phyloP scores from a whole-genome alignment of 805 yeast species.

The Ogataea methylovora region DNA sequence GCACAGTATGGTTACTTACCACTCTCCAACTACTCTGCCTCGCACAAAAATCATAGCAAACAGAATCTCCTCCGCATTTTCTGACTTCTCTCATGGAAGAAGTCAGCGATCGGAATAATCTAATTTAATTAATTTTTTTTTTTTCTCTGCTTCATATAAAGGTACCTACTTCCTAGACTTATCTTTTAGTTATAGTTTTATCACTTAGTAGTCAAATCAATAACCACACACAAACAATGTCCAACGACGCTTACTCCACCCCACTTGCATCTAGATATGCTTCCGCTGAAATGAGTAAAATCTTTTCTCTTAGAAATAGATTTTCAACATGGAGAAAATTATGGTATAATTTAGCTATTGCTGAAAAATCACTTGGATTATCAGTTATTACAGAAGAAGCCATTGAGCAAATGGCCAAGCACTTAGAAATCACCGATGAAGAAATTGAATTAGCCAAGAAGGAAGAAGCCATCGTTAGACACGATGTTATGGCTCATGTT shows the following conservation, averaged over 20 bases:
- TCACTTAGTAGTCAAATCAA: not conserved
- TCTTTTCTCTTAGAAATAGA: constrained; percentile 89
- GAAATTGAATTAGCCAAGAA: constrained; percentile 83
- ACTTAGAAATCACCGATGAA: constrained; percentile 82
- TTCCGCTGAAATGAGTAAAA: constrained; percentile 90
- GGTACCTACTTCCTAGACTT: not conserved
- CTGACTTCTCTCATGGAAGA: too few species aligned
- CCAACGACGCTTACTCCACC: constrained; percentile 73
- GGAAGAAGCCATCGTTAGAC: constrained; percentile 97
- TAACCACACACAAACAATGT: constrained; percentile 16
- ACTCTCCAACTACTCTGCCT: too few species aligned
- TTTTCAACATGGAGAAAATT: constrained; percentile 98
- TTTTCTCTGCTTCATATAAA: not conserved
- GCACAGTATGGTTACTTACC: too few species aligned
- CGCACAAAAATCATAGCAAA: too few species aligned
- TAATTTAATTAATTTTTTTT: not conserved
- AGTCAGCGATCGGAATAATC: not conserved
- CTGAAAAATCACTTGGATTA: constrained; percentile 89
- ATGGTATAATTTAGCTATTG: constrained; percentile 92
- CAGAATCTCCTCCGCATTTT: too few species aligned
- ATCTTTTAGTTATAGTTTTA: not conserved
- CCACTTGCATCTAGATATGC: constrained; percentile 97
- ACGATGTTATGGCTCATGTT: constrained; percentile 99
- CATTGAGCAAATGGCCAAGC: constrained; percentile 70
- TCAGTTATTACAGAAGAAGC: constrained; percentile 85